phyloP scores from a whole-genome alignment of 768 basidiomycete species.

The Psilocybe cyanescens region DNA sequence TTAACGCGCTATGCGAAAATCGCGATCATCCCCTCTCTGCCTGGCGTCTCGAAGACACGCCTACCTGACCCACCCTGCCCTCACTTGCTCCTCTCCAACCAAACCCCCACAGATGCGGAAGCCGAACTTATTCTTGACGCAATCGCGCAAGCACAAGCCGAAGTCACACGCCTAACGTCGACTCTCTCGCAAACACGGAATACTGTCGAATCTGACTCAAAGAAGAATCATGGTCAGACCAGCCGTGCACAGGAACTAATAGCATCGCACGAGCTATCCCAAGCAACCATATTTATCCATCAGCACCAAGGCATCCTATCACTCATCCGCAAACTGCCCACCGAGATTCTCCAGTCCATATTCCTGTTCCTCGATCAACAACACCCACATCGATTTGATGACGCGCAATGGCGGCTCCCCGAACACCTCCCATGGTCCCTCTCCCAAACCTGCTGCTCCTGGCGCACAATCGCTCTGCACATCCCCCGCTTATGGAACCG shows the following conservation, averaged over 20 bases:
- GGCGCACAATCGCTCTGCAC: background rate
- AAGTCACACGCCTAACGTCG: background rate
- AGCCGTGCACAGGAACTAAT: background rate
- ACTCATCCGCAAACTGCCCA: background rate
- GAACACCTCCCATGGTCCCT: no score
- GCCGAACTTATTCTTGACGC: background rate
- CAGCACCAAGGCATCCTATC: conserved; percentile 6
- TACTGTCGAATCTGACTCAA: background rate
- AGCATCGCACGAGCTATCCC: background rate
- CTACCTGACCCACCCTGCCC: background rate
- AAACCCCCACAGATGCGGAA: background rate
- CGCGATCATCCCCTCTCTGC: background rate
- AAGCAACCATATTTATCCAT: background rate
- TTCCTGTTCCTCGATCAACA: background rate
- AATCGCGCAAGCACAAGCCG: background rate
- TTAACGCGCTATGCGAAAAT: background rate
- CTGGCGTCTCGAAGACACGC: background rate
- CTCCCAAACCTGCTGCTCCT: background rate
- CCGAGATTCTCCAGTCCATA: conserved; percentile 10
- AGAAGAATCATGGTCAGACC: background rate
- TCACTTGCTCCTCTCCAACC: background rate
- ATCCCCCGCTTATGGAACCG: background rate
- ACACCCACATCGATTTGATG: background rate
- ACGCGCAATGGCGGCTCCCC: background rate
- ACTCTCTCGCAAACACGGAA: background rate